Evolutionary conservation across 129 eudicot species (phyloP), one percentile per base, ranked within the genome.

Genomic region (Chrysanthemum seticuspe): DNA sequence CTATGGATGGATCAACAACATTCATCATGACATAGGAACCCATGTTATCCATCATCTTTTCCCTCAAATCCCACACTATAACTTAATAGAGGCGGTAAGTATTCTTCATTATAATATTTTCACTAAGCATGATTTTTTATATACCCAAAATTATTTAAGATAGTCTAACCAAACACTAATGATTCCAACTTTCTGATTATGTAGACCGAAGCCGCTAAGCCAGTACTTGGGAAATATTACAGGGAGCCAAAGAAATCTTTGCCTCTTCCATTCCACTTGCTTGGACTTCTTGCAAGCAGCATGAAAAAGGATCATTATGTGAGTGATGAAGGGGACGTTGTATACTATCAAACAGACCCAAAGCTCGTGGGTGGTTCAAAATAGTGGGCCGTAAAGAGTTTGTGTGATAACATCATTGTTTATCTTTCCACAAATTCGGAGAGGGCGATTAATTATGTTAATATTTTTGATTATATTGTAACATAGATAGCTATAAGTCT

Each of bases 31-130:
- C 80, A 94, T 94, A 18, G 99, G 99, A 47, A 94, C 99, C 6
- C 99, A 94, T 69, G 99, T 94, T 15, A 82, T 94, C 14, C 99
- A 94, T 75, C 99, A 94, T 78, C 91, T 94, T 78, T 94, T 94
- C 87, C 99, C 99, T 40, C 99, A 94, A 75, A 94, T 94, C 82
- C 99, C 99, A 68, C 99, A 94, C 81, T 94, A 90, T 52, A 87
- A 94, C 81, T 81, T 94, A 58, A 55, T 86, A 10, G 99, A 94
- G 87, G 99, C 99, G n/a, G 99, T 81, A 48, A 68, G 82, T 50
- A 54, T 69, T 80, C 19, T 13, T 47, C 44, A n/a, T 5, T 58
- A 72, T 13, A 56, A 16, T 6, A 5, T 13, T 14, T 75, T 13
- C 14, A 23, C 18, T 79, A 34, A 4, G 69, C 54, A 1, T 16